Evolutionary conservation across 225 moss, liverwort and hornwort species (phyloP).

Genomic region (Ulota crispa): DNA sequence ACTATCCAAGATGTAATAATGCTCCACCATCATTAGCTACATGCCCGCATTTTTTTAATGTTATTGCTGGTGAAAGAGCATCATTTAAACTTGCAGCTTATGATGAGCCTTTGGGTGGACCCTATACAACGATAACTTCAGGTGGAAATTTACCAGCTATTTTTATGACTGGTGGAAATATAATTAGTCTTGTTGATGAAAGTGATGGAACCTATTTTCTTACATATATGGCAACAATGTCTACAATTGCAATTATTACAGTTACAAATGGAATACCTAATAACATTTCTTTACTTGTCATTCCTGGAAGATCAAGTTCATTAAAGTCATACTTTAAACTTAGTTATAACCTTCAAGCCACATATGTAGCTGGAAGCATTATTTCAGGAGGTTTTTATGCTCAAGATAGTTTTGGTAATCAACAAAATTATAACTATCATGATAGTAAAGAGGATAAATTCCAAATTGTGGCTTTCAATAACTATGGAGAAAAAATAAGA

Average conservation of each 20-base stretch:
- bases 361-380: slow-evolving; percentile 23
- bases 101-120: slow-evolving; percentile 29
- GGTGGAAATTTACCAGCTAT: slow-evolving; percentile 30
- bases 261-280: slow-evolving; percentile 32
- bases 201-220: slow-evolving; percentile 35
- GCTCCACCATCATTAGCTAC: slow-evolving; percentile 26
- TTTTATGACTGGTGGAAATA: slow-evolving; percentile 34
- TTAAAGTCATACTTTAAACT: slow-evolving; percentile 32
- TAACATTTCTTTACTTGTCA: slow-evolving; percentile 23
- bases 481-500: slow-evolving; percentile 19
- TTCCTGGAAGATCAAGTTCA: slow-evolving; percentile 22
- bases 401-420: slow-evolving; percentile 23
- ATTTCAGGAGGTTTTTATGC: slow-evolving; percentile 27
- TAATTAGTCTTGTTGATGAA: slow-evolving; percentile 33
- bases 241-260: slow-evolving; percentile 10
- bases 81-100: slow-evolving; percentile 30
- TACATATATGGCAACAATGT: slow-evolving; percentile 27
- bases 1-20: slow-evolving; percentile 40
- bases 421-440: slow-evolving; percentile 33
- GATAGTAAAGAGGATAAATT: slow-evolving; percentile 21
- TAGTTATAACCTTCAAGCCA: slow-evolving; percentile 20
- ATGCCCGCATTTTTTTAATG: slow-evolving; percentile 32
- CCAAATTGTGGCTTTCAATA: slow-evolving; percentile 19
- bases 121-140: slow-evolving; percentile 27
- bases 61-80: slow-evolving; percentile 24